These are phyloP conservation scores for Cyclotella baltica DNA, from an alignment of 108 stramenopile genomes.

Conservation along the genomic window DNA sequence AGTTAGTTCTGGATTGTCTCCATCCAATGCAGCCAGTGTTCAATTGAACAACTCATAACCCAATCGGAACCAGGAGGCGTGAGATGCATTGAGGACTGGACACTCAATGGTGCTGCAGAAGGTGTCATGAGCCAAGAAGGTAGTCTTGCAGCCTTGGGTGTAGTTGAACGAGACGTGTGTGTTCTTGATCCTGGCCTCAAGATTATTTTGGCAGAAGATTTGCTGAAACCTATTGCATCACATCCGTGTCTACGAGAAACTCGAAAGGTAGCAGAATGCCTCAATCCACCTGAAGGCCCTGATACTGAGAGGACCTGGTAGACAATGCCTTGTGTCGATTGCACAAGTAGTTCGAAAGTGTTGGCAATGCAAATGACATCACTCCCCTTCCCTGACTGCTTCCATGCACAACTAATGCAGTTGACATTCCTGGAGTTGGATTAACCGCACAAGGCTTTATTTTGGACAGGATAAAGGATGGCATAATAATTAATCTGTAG, in stretches of 20 bases:
- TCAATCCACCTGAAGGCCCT: constrained; percentile 12
- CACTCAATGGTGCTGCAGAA: constrained; percentile 68
- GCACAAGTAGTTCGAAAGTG: constrained; percentile 49
- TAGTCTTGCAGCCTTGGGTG: constrained; percentile 66
- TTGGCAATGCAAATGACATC: constrained; percentile 43
- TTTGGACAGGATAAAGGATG: constrained; percentile 56
- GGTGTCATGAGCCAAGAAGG: constrained; percentile 77
- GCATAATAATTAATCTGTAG: constrained; percentile 70
- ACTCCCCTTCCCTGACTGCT: constrained; percentile 37
- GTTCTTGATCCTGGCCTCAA: constrained; percentile 6
- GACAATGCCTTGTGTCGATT: constrained; percentile 38
- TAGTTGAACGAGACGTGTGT: constrained; percentile 9
- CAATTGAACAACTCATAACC: no score
- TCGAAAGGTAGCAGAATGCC: constrained; percentile 39
- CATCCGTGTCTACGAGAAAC: constrained; percentile 53
- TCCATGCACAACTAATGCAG: constrained; percentile 44
- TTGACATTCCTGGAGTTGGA: constrained; percentile 16
- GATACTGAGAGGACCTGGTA: constrained; percentile 34
- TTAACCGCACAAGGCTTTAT: neutral
- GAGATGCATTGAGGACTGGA: constrained; percentile 67
- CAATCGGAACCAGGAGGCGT: constrained; percentile 33
- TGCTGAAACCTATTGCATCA: constrained; percentile 68
- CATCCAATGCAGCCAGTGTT: no score
- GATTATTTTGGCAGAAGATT: constrained; percentile 58
- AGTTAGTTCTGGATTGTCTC: no score